Conservation (phyloP, 1,284 basidiomycete genomes). For the Sporisorium graminicola region DNA sequence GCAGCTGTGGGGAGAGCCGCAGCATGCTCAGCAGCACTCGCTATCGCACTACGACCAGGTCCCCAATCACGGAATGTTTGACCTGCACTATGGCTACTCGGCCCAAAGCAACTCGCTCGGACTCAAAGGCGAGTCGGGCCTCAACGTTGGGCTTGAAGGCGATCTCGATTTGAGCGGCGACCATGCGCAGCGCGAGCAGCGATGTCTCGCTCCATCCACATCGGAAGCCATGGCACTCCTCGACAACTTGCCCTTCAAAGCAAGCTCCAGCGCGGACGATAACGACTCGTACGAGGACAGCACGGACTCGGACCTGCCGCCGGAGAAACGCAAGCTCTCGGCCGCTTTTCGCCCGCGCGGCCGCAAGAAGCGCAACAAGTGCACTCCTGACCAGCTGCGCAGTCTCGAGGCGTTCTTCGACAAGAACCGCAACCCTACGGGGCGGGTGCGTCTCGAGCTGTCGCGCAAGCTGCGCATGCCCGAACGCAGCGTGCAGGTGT, state of each 20-base stretch:
- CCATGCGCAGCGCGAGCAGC: conserved; percentile 10
- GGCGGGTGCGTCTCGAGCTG: conserved; percentile 52
- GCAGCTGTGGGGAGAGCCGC: conserved; percentile 24
- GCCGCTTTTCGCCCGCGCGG: conserved; percentile 48
- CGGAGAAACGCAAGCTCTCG: conserved; percentile 44
- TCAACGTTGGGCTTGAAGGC: conserved; percentile 26
- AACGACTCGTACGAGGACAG: conserved; percentile 51
- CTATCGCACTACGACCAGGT: conserved; percentile 18
- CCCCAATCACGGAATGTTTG: conserved; percentile 18
- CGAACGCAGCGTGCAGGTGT: conserved; percentile 61
- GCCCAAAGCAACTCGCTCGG: conserved; percentile 29
- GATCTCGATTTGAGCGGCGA: conserved; percentile 20
- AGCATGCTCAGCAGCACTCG: conserved; percentile 10
- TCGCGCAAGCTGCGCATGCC: conserved; percentile 54
- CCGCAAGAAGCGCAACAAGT: conserved; percentile 62
- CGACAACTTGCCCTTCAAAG: conserved; percentile 37
- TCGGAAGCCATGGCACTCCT: conserved; percentile 31
- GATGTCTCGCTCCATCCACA: conserved; percentile 8
- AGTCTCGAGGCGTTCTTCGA: conserved; percentile 58
- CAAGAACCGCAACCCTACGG: conserved; percentile 59
- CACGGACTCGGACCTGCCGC: conserved; percentile 47
- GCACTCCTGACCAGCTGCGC: conserved; percentile 54
- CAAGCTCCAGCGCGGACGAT: conserved; percentile 17
- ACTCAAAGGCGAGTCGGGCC: conserved; percentile 23
- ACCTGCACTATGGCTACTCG: conserved; percentile 27